Evolutionary conservation across 768 basidiomycete genomes (phyloP).

Genomic region (Mycena amicta): DNA sequence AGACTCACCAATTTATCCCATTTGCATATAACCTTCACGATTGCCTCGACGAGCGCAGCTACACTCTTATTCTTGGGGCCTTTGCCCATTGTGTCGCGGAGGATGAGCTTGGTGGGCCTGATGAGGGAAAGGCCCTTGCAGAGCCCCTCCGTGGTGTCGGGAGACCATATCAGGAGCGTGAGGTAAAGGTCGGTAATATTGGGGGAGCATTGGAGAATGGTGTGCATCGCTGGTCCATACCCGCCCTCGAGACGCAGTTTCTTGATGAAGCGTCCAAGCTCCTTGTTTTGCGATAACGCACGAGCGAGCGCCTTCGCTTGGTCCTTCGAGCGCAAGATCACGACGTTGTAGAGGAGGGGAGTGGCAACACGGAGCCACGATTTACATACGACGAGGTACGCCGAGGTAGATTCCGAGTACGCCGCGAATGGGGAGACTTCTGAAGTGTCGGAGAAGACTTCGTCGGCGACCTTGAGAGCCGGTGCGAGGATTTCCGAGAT

Average conservation of each 20-base stretch:
- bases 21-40: neutral
- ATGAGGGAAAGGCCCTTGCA: constrained; percentile 2
- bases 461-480: neutral
- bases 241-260: constrained; percentile 17
- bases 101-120: neutral
- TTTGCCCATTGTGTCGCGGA: neutral
- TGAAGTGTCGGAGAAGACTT: neutral
- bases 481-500: too few species aligned
- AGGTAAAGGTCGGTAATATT: too few species aligned
- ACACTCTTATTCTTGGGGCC: neutral
- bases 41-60: neutral
- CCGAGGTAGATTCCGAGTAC: too few species aligned
- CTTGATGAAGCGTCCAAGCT: constrained; percentile 15
- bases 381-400: too few species aligned
- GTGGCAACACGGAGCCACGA: too few species aligned
- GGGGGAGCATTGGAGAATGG: too few species aligned
- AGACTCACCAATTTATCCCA: neutral
- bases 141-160: too few species aligned
- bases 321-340: too few species aligned
- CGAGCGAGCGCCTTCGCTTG: constrained; percentile 13
- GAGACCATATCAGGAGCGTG: too few species aligned
- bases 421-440: too few species aligned
- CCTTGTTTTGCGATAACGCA: constrained; percentile 11
- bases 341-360: constrained; percentile 26
- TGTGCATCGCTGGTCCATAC: constrained; percentile 15